Evolutionary conservation across 2,329 filamentous ascomycete genomes (phyloP).

Genomic region (Apiospora koreana): DNA sequence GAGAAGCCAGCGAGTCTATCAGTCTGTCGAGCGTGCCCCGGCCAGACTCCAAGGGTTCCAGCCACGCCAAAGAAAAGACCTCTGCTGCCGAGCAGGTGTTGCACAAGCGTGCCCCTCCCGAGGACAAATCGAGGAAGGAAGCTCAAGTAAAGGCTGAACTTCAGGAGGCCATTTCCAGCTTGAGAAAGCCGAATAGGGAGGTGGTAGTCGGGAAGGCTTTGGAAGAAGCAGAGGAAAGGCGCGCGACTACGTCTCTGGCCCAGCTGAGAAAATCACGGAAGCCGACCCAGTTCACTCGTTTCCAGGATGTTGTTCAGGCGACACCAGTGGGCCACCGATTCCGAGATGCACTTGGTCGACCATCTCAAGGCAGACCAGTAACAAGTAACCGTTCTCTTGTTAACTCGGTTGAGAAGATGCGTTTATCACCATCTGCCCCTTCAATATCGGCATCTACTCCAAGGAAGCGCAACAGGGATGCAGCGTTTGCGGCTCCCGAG

Average conservation of each 20-base stretch:
- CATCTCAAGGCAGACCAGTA: conserved; percentile 27
- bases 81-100: neutral
- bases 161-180: conserved; percentile 69
- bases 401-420: conserved; percentile 17
- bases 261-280: conserved; percentile 55
- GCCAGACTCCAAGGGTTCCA: conserved; percentile 40
- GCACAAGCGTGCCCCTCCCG: conserved; percentile 48
- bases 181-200: conserved; percentile 76
- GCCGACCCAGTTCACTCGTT: conserved; percentile 39
- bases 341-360: conserved; percentile 45
- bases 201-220: conserved; percentile 67
- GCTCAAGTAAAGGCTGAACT: conserved; percentile 70
- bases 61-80: conserved; percentile 52
- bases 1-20: conserved; percentile 64
- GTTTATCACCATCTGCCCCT: conserved; percentile 37
- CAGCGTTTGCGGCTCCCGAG: conserved; percentile 31
- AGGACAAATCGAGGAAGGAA: conserved; percentile 64
- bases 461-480: conserved; percentile 33
- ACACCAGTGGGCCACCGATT: conserved; percentile 58
- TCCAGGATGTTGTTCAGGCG: conserved; percentile 53
- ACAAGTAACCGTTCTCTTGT: conserved; percentile 28
- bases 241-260: conserved; percentile 48
- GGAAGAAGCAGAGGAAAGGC: conserved; percentile 66
- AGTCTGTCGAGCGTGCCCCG: conserved; percentile 51
- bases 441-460: conserved; percentile 44